Evolutionary conservation across 2,329 filamentous ascomycete genomes (phyloP).

Genomic region (Penicillium sp.): DNA sequence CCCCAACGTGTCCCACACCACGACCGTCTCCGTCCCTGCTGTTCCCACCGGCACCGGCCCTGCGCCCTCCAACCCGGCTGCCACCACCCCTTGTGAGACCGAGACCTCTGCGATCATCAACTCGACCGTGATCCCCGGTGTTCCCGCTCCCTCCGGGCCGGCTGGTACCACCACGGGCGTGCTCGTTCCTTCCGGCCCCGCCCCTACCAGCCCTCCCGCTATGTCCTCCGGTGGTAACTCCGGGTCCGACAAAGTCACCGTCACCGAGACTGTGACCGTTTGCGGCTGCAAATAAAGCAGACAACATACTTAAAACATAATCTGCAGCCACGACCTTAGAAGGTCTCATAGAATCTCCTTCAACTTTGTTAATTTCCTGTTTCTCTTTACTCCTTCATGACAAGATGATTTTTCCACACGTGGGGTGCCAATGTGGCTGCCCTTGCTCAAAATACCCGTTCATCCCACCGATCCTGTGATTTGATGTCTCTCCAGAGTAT

Average conservation of each 20-base stretch:
- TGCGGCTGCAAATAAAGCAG: conserved; percentile 23
- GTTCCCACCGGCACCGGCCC: conserved; percentile 10
- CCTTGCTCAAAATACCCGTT: neutral
- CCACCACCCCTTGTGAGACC: conserved; percentile 20
- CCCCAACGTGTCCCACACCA: neutral
- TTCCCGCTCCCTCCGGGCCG: conserved; percentile 5
- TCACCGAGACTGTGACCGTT: conserved; percentile 28
- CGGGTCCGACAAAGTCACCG: conserved; percentile 11
- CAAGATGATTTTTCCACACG: conserved; percentile 19
- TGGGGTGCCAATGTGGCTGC: conserved; percentile 14
- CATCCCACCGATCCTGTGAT: conserved; percentile 14
- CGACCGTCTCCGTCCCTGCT: conserved; percentile 5
- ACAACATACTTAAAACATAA: neutral
- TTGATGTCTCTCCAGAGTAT: conserved; percentile 15
- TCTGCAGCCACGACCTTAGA: neutral
- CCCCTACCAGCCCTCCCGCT: conserved; percentile 18
- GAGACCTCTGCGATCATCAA: conserved; percentile 13
- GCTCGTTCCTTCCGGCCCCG: conserved; percentile 5
- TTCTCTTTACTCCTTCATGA: conserved; percentile 11
- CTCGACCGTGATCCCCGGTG: conserved; percentile 11
- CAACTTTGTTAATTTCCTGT: neutral
- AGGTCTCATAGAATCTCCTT: neutral
- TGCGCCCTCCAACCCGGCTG: conserved; percentile 9
- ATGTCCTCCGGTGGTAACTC: conserved; percentile 13
- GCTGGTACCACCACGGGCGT: neutral